Evolutionary conservation across 1,284 basidiomycete genomes (phyloP).

Genomic region (Melampsora americana): DNA sequence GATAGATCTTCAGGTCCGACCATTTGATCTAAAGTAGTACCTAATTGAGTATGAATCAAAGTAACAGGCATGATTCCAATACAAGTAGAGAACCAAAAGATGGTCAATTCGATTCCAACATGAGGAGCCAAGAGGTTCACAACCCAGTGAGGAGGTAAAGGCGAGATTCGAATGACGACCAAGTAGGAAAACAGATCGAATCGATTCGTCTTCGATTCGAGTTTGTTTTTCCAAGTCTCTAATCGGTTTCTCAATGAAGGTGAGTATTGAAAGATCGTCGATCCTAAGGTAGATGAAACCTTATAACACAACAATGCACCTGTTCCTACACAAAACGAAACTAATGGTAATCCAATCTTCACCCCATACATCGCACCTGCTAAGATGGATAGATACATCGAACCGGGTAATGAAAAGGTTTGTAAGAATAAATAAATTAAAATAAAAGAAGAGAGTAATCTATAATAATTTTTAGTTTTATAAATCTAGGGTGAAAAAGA

Average conservation of each 20-base stretch:
- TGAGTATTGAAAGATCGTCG: slow-evolving; percentile 74
- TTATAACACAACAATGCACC: slow-evolving; percentile 91
- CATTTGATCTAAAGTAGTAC: slow-evolving; percentile 64
- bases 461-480: slow-evolving; percentile 53
- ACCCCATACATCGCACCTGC: slow-evolving; percentile 95
- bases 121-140: slow-evolving; percentile 92
- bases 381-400: slow-evolving; percentile 96
- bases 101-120: slow-evolving; percentile 75
- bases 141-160: slow-evolving; percentile 88
- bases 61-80: slow-evolving; percentile 85
- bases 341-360: slow-evolving; percentile 79
- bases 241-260: slow-evolving; percentile 7
- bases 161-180: slow-evolving; percentile 69
- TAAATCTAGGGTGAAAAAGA: slow-evolving; percentile 50
- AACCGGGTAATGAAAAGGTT: slow-evolving; percentile 92
- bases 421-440: slow-evolving; percentile 87
- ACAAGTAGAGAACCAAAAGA: slow-evolving; percentile 88
- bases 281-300: slow-evolving; percentile 82
- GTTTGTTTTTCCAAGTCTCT: slow-evolving; percentile 3
- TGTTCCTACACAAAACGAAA: slow-evolving; percentile 83
- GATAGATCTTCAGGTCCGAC: slow-evolving; percentile 37
- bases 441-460: slow-evolving; percentile 55
- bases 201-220: slow-evolving; percentile 24
- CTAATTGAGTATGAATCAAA: slow-evolving; percentile 93
- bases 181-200: slow-evolving; percentile 18